phyloP scores from a whole-genome alignment of 306 rosid species.

The Pyrus pyrifolia region DNA sequence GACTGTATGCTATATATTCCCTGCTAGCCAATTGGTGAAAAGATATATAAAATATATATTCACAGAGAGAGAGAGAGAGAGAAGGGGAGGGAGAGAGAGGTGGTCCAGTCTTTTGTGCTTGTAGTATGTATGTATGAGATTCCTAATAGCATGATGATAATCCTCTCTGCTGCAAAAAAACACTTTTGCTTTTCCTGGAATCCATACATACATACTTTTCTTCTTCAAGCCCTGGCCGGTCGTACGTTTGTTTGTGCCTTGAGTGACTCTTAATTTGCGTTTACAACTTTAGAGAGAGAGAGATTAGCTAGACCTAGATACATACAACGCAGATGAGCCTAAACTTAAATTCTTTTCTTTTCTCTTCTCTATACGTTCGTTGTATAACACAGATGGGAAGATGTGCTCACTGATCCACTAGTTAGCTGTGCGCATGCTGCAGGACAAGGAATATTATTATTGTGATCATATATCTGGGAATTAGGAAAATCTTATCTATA shows the following conservation, averaged over 20 bases:
- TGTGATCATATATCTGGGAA: not conserved
- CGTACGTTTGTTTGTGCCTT: not conserved
- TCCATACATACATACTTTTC: not conserved
- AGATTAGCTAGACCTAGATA: not conserved
- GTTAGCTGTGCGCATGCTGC: not conserved
- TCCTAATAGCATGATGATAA: conserved; percentile 31
- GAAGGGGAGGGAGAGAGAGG: not conserved
- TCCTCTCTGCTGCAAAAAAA: conserved; percentile 12
- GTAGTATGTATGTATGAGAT: conserved; percentile 30
- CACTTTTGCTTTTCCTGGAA: conserved; percentile 70
- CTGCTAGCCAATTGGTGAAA: conserved; percentile 39
- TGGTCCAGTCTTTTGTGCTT: conserved; percentile 40
- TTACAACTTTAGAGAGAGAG: not conserved
- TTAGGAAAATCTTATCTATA: not conserved
- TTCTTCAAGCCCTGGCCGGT: not conserved
- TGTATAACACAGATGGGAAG: not conserved
- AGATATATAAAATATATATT: not conserved
- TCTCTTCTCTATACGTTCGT: not conserved
- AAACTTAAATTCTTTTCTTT: not conserved
- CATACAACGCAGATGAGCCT: not conserved
- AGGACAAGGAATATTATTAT: not conserved
- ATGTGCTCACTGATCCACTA: not conserved
- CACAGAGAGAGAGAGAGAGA: not conserved
- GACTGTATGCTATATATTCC: conserved; percentile 63
- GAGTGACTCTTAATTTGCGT: not conserved